Percentiles rank a stretch among this genome's conserved stretches.
Conservation (phyloP, 345 rosid genomes). For the Jatropha curcas region DNA sequence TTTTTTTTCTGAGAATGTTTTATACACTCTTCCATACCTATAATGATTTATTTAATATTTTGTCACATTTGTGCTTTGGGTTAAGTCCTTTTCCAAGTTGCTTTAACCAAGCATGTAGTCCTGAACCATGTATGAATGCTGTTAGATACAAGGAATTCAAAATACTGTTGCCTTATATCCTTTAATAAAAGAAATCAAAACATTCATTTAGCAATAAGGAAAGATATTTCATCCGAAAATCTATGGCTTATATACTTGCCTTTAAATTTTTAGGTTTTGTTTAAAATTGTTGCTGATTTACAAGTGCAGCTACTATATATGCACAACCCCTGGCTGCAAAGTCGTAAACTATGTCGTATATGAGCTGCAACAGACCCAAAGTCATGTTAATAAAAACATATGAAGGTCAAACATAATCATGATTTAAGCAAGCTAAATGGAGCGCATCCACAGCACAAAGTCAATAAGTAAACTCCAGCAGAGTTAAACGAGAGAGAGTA, state of each 20-base stretch:
- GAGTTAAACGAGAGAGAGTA: too few species aligned
- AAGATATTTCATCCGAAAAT: not conserved
- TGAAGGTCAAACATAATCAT: too few species aligned
- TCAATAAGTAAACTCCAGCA: too few species aligned
- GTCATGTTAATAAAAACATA: conserved; percentile 85
- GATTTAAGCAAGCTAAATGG: too few species aligned
- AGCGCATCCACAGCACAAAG: too few species aligned
- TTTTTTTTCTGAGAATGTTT: not conserved
- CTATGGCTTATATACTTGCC: not conserved
- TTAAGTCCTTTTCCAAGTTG: too few species aligned
- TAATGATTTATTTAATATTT: not conserved
- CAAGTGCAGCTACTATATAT: conserved; percentile 96
- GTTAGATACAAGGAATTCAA: not conserved
- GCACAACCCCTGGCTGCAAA: conserved; percentile 78
- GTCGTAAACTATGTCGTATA: conserved; percentile 95
- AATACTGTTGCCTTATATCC: not conserved
- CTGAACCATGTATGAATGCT: not conserved
- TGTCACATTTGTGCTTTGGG: not conserved
- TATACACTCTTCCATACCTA: not conserved
- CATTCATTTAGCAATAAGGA: not conserved
- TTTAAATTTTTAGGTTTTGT: not conserved
- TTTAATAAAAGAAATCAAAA: not conserved
- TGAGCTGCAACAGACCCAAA: conserved; percentile 77
- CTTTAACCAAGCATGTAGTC: too few species aligned
- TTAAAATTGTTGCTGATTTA: not conserved